These are phyloP conservation scores for Picochlorum costavermella DNA, from an alignment of 139 green algal species.

Conservation along the genomic window DNA sequence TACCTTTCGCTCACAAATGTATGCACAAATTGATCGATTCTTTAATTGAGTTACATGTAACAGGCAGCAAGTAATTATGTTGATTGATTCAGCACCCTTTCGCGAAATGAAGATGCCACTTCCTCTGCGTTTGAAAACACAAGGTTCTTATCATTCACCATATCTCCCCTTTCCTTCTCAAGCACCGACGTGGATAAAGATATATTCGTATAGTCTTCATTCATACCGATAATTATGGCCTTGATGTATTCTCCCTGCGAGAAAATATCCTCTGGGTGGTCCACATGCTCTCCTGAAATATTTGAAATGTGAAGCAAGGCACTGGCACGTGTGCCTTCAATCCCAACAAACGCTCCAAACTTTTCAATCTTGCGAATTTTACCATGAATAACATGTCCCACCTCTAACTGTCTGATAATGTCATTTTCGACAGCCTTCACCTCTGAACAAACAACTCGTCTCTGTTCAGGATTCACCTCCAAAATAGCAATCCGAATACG, in stretches of 20 bases:
- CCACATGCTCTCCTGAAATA: slow-evolving; percentile 34
- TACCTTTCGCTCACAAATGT: slow-evolving; percentile 4
- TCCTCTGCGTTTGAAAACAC: slow-evolving; percentile 16
- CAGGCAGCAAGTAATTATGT: no score
- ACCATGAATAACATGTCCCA: slow-evolving; percentile 33
- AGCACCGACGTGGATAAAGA: slow-evolving; percentile 49
- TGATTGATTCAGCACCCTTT: no score
- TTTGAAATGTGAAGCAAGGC: slow-evolving; percentile 58
- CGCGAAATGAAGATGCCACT: background rate
- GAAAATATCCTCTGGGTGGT: slow-evolving; percentile 28
- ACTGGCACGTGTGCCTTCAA: slow-evolving; percentile 37
- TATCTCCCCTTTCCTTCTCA: slow-evolving; percentile 41
- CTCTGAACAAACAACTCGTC: slow-evolving; percentile 23
- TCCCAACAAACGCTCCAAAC: slow-evolving; percentile 46
- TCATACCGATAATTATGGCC: slow-evolving; percentile 44
- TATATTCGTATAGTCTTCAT: slow-evolving; percentile 40
- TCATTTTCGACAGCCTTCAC: slow-evolving; percentile 20
- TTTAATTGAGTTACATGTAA: slow-evolving; percentile 3
- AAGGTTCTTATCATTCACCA: slow-evolving; percentile 40
- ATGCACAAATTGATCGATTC: slow-evolving; percentile 1
- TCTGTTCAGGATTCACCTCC: slow-evolving; percentile 10
- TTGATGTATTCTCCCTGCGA: slow-evolving; percentile 38
- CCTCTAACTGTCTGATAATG: slow-evolving; percentile 10
- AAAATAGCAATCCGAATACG: slow-evolving; percentile 13
- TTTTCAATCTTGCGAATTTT: slow-evolving; percentile 36